Base-by-base conservation (phyloP, 805 yeast genomes). In the Brettanomyces anomalus region DNA sequence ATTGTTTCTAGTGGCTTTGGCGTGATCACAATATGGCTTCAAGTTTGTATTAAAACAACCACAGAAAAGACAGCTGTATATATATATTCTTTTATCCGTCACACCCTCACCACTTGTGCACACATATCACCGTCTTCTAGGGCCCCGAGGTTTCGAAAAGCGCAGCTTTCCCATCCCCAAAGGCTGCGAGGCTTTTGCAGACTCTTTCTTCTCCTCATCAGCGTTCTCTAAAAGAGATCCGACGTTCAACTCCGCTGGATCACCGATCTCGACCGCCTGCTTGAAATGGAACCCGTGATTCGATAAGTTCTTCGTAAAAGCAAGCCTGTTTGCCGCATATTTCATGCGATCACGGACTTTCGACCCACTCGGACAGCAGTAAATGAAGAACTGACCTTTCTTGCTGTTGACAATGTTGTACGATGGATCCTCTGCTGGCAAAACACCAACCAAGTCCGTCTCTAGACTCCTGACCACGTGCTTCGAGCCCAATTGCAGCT, bases 341-440 rank as follows among this genome's bases (percentile, higher is more conserved):
- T 88, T 60, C 97, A 90, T 90, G 53, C 97, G 74, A 41, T 88
- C 93, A 60, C 81, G 84, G 34, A 93, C 93, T 62, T 79, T 81
- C 36, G 96, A 81, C 1, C 89, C 88, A 0, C 94, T 78, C 3
- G 98, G 97, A 61, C 96, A 89, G 6, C 90, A 72, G 58, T 86
- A 86, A 28, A 89, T 76, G 59, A 90, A 88, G 30, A 75, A 76
- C 13, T 37, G n/a, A 2, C 57, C 62, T 6, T 49, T 51, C 2
- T 64, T 62, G 47, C 66, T 66, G 39, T 66, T 71, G 56, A 72
- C 73, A 20, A 85, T 49, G 26, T 76, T 75, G 58, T 78, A 88
- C 54, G 64, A 85, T 62, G 79, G 87, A 46, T 55, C 70, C 13
- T 57, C 62, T 1, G 55, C 40, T 13, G 67, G 60, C 37, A 81